Evolutionary conservation across 208 protist genomes (phyloP).

Genomic region (Leishmania guyanensis): DNA sequence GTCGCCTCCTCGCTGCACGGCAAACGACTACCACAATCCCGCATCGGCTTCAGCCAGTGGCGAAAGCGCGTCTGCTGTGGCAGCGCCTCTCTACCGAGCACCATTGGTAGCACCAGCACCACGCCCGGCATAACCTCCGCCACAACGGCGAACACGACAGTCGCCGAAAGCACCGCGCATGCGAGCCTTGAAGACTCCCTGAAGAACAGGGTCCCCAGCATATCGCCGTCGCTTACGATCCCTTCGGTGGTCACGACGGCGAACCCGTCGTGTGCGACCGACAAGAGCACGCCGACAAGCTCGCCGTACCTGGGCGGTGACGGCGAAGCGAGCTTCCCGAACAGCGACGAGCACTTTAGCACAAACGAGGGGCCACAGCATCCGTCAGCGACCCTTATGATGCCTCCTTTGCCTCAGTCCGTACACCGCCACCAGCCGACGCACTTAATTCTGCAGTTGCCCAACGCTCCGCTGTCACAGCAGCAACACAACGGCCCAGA

Average conservation of each 20-base stretch:
- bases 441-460: conserved; percentile 22
- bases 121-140: neutral
- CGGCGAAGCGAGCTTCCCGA: neutral
- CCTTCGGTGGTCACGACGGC: neutral
- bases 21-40: conserved; percentile 30
- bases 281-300: neutral
- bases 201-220: conserved; percentile 1
- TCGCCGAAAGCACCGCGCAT: neutral
- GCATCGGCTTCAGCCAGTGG: conserved; percentile 28
- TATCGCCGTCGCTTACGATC: conserved; percentile 1
- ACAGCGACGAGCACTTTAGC: neutral
- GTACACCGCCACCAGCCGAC: conserved; percentile 27
- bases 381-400: neutral
- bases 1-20: conserved; percentile 18
- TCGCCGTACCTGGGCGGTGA: neutral
- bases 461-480: neutral
- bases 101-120: neutral
- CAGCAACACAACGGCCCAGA: neutral
- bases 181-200: neutral
- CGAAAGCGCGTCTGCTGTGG: conserved; percentile 6
- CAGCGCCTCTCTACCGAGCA: conserved; percentile 4
- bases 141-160: neutral
- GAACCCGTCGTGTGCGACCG: neutral
- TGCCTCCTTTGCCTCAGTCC: conserved; percentile 25
- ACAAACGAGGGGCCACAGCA: neutral